These are phyloP conservation scores for Isabelozyma gotoi DNA, from an alignment of 805 yeast genomes.

Conservation along the genomic window DNA sequence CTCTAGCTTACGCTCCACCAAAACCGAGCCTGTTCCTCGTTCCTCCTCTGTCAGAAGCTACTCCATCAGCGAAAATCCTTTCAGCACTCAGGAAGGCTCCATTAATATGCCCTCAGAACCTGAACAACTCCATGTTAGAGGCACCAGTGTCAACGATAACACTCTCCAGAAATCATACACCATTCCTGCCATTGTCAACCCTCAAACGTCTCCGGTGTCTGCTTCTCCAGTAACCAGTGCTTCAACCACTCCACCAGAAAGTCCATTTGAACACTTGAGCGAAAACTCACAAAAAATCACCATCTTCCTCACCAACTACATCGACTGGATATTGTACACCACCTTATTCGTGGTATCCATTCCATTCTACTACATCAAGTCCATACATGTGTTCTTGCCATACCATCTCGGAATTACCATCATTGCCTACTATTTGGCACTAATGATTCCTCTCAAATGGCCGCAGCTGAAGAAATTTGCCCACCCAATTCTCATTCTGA, in stretches of 20 bases:
- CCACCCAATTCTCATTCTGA: conserved; percentile 72
- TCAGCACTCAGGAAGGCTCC: conserved; percentile 7
- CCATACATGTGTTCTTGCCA: conserved; percentile 54
- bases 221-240: not conserved
- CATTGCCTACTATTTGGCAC: conserved; percentile 51
- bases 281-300: conserved; percentile 25
- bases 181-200: not conserved
- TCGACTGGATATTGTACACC: conserved; percentile 56
- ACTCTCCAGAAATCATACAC: conserved; percentile 1
- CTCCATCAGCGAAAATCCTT: conserved; percentile 15
- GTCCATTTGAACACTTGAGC: conserved; percentile 2
- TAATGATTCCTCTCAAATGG: conserved; percentile 45
- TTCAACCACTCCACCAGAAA: not conserved
- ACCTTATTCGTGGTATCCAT: conserved; percentile 53
- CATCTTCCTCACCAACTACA: conserved; percentile 38
- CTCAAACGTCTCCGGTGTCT: not conserved
- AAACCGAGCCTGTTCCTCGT: conserved; percentile 10
- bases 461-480: conserved; percentile 49
- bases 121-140: conserved; percentile 2
- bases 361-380: conserved; percentile 54
- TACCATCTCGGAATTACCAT: conserved; percentile 64
- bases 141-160: not conserved
- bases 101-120: conserved; percentile 1
- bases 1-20: conserved; percentile 12
- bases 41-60: not conserved